Conservation (phyloP, 2,329 filamentous ascomycete genomes). For the Venturia oleaginea region DNA sequence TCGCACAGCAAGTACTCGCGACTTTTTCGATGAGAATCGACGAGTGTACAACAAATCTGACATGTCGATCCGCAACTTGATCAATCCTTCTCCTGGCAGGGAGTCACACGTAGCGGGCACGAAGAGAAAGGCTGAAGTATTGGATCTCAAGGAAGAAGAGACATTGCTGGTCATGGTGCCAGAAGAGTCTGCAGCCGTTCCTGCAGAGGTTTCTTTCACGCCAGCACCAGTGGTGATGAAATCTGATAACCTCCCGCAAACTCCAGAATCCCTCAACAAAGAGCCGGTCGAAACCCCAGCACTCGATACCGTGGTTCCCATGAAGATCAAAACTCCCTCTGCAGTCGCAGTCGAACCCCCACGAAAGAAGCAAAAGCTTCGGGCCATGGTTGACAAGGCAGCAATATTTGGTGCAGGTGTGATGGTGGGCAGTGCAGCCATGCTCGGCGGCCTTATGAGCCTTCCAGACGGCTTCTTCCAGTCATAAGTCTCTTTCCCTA, state of each 20-base stretch:
- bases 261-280: background rate
- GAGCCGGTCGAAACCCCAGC: background rate
- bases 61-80: constrained; percentile 9
- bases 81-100: background rate
- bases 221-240: too few species aligned
- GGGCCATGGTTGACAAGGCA: background rate
- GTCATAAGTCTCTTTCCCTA: background rate
- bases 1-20: background rate
- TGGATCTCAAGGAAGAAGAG: background rate
- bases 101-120: background rate
- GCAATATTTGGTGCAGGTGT: background rate
- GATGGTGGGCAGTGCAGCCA: background rate
- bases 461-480: constrained; percentile 11
- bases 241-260: background rate
- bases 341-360: background rate
- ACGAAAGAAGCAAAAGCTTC: background rate
- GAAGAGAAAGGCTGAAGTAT: constrained; percentile 11
- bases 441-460: constrained; percentile 2
- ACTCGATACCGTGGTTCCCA: background rate
- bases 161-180: background rate
- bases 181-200: background rate
- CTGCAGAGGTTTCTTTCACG: background rate
- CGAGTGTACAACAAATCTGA: constrained; percentile 1
- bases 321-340: background rate
- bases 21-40: background rate